phyloP scores from a whole-genome alignment of 2,329 filamentous ascomycete species.

The Aureobasidium lini region DNA sequence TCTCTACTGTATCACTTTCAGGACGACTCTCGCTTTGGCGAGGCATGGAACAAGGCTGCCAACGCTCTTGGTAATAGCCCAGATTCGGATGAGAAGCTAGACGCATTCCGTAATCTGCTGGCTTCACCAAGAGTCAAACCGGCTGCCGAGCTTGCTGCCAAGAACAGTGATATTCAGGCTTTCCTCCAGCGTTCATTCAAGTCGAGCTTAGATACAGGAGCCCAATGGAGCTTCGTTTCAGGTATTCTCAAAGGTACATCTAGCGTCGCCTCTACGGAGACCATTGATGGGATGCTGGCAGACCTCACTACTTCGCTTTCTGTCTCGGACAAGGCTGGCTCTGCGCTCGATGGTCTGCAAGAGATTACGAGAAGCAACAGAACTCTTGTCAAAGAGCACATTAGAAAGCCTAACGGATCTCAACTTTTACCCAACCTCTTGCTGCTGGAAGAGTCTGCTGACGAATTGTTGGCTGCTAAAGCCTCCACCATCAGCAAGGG shows the following conservation, averaged over 20 bases:
- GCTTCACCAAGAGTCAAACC: conserved; percentile 29
- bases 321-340: conserved; percentile 26
- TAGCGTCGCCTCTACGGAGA: conserved; percentile 27
- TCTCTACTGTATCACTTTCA: conserved; percentile 52
- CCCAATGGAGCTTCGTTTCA: conserved; percentile 30
- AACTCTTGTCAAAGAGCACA: conserved; percentile 37
- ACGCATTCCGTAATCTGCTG: conserved; percentile 23
- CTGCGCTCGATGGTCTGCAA: conserved; percentile 35
- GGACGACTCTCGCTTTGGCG: conserved; percentile 27
- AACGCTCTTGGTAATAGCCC: conserved; percentile 11
- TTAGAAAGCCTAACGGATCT: conserved; percentile 34
- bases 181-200: conserved; percentile 22
- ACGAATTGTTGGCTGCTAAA: conserved; percentile 43
- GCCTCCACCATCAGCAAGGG: conserved; percentile 24
- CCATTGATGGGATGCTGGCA: conserved; percentile 31
- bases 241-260: conserved; percentile 26
- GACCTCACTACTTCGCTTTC: conserved; percentile 33
- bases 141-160: conserved; percentile 29
- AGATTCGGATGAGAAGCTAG: conserved; percentile 18
- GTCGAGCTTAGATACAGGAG: conserved; percentile 6
- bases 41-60: conserved; percentile 16
- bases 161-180: conserved; percentile 29
- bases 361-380: conserved; percentile 29
- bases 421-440: conserved; percentile 46
- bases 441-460: conserved; percentile 45